Base-by-base conservation (phyloP, 2,329 filamentous ascomycete species). In the Apiospora hydei region DNA sequence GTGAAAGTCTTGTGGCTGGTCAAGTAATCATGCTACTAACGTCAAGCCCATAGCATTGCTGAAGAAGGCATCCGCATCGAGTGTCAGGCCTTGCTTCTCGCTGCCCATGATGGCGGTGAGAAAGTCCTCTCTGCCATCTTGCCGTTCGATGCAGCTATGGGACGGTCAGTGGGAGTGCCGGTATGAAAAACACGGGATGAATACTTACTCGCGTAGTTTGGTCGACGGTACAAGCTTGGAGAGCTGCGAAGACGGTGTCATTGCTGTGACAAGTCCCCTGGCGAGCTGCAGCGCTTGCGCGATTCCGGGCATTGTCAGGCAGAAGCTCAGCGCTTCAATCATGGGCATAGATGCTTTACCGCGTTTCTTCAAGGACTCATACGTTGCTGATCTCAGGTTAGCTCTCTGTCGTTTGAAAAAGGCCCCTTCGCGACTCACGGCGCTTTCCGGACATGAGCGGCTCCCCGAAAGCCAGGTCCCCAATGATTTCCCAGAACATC, bases 401-500 rank as follows among this genome's bases (percentile, higher is more conserved):
- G 7, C 24, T 57, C 14, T 11, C 10, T 18, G 21, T 57, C 7
- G 18, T 1, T 30, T 3, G 4, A 26, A 5, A 21, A 1, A 61
- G 51, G 51, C 24, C 8, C 24, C 16, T n/a, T 11, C 49, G 21
- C 49, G 18, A 53, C 51, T 26, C 26, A 61, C 51, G 51, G n/a
- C 30, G 51, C 7, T 61, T 61, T 21, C 51, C 51, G 24, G 24
- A 26, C 30, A 61, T 61, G 3, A 61, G 51, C 4, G 51, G 51
- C 51, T 61, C 51, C 4, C 51, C 51, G 21, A 61, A 61, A 26
- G 51, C 51, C n/a, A 61, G 51, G 26, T 61, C 51, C 4, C 51
- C 51, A 26, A 61, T 61, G 30, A 61, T 61, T 8, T 61, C 51
- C 51, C 51, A 61, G n/a, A 61, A 61, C 51, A 61, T 61, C 6